phyloP scores from a whole-genome alignment of 208 protist species.

The Leishmania braziliensis region DNA sequence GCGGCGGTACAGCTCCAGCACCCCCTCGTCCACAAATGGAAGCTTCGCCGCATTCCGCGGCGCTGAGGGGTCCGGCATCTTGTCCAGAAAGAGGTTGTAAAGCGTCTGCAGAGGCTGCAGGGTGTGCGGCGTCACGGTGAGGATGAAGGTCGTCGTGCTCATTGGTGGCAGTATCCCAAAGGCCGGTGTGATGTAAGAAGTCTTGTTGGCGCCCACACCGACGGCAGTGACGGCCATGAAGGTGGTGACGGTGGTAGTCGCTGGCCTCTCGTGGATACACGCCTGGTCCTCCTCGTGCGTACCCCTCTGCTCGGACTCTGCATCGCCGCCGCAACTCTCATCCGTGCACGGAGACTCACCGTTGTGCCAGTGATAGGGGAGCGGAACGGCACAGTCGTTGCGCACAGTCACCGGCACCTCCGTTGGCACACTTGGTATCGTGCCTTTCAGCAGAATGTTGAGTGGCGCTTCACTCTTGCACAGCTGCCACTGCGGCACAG shows the following conservation, averaged over 20 bases:
- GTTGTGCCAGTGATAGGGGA: slow-evolving; percentile 66
- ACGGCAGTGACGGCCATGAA: slow-evolving; percentile 18
- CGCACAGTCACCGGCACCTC: slow-evolving; percentile 51
- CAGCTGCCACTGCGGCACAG: slow-evolving; percentile 39
- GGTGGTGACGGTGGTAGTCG: not conserved
- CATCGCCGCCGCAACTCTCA: not conserved
- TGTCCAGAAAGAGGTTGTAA: slow-evolving; percentile 77
- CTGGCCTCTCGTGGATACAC: not conserved
- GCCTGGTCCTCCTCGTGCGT: not conserved
- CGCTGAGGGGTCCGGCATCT: slow-evolving; percentile 53
- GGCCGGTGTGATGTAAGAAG: slow-evolving; percentile 21
- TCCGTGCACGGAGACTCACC: slow-evolving; percentile 22
- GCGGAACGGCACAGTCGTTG: slow-evolving; percentile 65
- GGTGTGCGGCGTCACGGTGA: slow-evolving; percentile 26
- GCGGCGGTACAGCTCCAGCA: slow-evolving; percentile 33
- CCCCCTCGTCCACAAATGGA: slow-evolving; percentile 26
- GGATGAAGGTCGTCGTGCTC: slow-evolving; percentile 27
- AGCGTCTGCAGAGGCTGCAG: slow-evolving; percentile 37
- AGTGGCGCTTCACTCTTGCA: slow-evolving; percentile 31
- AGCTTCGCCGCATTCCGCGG: slow-evolving; percentile 22
- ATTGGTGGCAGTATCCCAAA: slow-evolving; percentile 23
- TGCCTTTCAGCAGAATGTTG: slow-evolving; percentile 59
- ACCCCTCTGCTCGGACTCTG: not conserved
- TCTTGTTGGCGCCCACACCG: not conserved
- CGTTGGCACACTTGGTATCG: slow-evolving; percentile 57